Percentiles rank a stretch among this genome's conserved stretches.
Evolutionary conservation across 2,329 filamentous ascomycete species (phyloP).

Genomic region (Bipolaris sorokiniana): DNA sequence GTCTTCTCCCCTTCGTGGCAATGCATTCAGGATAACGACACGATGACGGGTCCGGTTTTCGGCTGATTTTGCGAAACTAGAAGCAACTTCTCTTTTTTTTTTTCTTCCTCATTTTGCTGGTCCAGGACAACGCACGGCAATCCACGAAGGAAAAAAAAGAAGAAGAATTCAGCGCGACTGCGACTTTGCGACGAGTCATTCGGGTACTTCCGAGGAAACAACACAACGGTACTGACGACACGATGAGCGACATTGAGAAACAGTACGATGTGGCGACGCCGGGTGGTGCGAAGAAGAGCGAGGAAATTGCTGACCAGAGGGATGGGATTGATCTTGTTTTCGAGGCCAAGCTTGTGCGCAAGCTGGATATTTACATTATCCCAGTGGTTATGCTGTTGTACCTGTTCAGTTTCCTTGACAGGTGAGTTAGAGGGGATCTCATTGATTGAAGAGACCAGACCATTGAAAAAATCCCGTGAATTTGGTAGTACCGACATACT

Average conservation of each 20-base stretch:
- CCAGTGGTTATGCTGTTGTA: slow-evolving; percentile 74
- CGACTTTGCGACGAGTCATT: slow-evolving; percentile 13
- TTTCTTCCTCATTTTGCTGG: background rate
- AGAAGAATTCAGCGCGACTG: background rate
- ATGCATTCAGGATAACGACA: slow-evolving; percentile 11
- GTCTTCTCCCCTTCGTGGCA: slow-evolving; percentile 15
- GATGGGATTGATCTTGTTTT: slow-evolving; percentile 47
- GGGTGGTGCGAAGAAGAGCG: slow-evolving; percentile 24
- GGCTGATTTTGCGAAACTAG: slow-evolving; percentile 16
- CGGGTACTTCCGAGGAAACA: slow-evolving; percentile 1
- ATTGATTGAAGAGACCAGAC: too few relatives aligned
- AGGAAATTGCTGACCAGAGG: slow-evolving; percentile 35
- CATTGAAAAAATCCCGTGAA: background rate
- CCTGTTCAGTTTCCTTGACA: slow-evolving; percentile 76
- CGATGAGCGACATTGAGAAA: slow-evolving; percentile 41
- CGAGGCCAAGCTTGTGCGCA: slow-evolving; percentile 66
- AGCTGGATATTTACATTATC: slow-evolving; percentile 68
- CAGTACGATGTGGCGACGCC: slow-evolving; percentile 21
- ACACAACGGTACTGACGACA: slow-evolving; percentile 7
- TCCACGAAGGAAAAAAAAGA: background rate
- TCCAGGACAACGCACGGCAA: background rate
- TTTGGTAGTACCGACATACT: background rate
- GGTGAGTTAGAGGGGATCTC: slow-evolving; percentile 54
- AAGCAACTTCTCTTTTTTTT: slow-evolving; percentile 9
- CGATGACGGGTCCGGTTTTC: slow-evolving; percentile 30